Conservation (phyloP, 2,329 filamentous ascomycete genomes). For the Curvularia hawaiiensis region DNA sequence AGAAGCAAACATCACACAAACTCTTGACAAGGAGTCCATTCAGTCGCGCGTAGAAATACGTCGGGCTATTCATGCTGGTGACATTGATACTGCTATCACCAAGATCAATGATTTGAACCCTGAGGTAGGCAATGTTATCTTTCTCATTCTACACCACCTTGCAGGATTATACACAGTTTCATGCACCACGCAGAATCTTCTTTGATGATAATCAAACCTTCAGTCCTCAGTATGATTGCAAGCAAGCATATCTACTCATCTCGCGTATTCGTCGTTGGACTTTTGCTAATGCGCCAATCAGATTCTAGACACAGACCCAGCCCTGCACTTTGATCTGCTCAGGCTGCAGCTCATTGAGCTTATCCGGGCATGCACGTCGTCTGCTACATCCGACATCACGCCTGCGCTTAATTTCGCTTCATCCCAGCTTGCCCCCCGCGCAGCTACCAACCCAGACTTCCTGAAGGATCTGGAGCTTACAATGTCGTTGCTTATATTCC, state of each 20-base stretch:
- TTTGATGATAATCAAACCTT: constrained; percentile 89
- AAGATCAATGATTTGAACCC: constrained; percentile 88
- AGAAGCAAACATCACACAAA: constrained; percentile 84
- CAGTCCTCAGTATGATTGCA: constrained; percentile 82
- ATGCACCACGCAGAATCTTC: constrained; percentile 99
- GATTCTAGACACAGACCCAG: constrained; percentile 84
- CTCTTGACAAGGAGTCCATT: constrained; percentile 74
- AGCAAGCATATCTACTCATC: constrained; percentile 16
- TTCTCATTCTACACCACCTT: constrained; percentile 40
- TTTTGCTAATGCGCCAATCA: constrained; percentile 50
- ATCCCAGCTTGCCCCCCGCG: constrained; percentile 82
- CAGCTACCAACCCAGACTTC: constrained; percentile 80
- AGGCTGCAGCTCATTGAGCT: constrained; percentile 93
- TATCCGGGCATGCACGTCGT: constrained; percentile 75
- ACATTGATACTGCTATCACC: constrained; percentile 84
- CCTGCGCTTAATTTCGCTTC: constrained; percentile 87
- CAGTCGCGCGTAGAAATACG: constrained; percentile 81
- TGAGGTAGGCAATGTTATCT: constrained; percentile 67
- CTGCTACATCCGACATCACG: constrained; percentile 72
- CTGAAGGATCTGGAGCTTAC: constrained; percentile 88
- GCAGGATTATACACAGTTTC: constrained; percentile 96
- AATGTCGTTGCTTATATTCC: constrained; percentile 90
- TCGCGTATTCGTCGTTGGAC: constrained; percentile 14
- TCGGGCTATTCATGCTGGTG: constrained; percentile 81
- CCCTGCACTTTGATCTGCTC: constrained; percentile 86